Evolutionary conservation across 768 basidiomycete genomes (phyloP), one percentile per base, ranked within the genome.

Genomic region (Gloeophyllum trabeum): DNA sequence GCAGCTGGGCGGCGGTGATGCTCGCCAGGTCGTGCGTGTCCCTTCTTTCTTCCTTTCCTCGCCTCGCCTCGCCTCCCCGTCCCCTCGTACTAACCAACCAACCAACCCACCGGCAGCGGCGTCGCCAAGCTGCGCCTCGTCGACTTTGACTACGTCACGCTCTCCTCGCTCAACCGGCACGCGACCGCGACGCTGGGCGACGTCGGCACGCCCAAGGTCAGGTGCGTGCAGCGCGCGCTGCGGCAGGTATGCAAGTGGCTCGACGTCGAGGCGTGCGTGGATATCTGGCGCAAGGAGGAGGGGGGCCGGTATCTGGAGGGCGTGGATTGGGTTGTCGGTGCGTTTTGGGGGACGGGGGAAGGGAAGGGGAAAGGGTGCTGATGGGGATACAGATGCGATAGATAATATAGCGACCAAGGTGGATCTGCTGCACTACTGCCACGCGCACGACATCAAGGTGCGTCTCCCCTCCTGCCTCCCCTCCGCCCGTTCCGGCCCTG

Each of bases 401-500:
- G 94, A 98, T 62, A 98, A 99, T 55, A 94, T 98, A 47, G 75
- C 85, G 37, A 94, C 94, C 0, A 98, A 99, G 58, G 90, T 96
- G 7, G 93, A 98, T 52, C 67, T 98, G 35, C 71, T 99, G 5
- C 79, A 85, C 44, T 83, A 93, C 59, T 99, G 94, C 53, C 75
- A 85, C 51, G 75, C 81, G 43, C 67, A 82, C 48, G 56, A 69
- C 14, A 78, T 98, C 59, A 91, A 87, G 66, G 89, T 85, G 37
- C 2, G 59, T n/a, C n/a, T n/a, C n/a, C n/a, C n/a, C n/a, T n/a
- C n/a, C n/a, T n/a, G n/a, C n/a, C n/a, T 46, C 20, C 10, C 16
- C 23, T n/a, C 32, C 12, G 39, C 48, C n/a, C 39, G 7, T 36
- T 30, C 16, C n/a, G 19, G 20, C 24, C 13, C 14, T 24, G 37